Percentiles rank a stretch among this genome's conserved stretches.
These are phyloP conservation scores for Saccharomycopsis sp. DNA, from an alignment of 805 yeast species.

Conservation along the genomic window DNA sequence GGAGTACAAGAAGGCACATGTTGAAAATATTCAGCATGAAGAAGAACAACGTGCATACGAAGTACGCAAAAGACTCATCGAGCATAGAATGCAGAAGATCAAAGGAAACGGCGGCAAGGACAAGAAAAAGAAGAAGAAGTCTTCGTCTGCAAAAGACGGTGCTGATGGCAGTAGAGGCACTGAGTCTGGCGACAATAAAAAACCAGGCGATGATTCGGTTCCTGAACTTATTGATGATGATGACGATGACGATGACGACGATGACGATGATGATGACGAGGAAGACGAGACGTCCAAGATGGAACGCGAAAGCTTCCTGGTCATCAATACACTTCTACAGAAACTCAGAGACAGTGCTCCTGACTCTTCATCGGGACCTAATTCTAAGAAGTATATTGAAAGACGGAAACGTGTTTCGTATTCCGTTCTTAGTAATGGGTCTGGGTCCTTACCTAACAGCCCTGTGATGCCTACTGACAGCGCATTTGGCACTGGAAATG, in stretches of 20 bases:
- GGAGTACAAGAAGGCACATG: slow-evolving; percentile 58
- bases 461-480: background rate
- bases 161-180: background rate
- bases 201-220: slow-evolving; percentile 2
- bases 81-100: slow-evolving; percentile 29
- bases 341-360: slow-evolving; percentile 79
- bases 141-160: background rate
- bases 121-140: slow-evolving; percentile 1
- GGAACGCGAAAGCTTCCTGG: slow-evolving; percentile 9
- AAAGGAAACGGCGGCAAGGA: background rate
- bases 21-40: slow-evolving; percentile 59
- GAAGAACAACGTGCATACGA: slow-evolving; percentile 62
- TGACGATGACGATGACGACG: slow-evolving; percentile 30
- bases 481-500: slow-evolving; percentile 16
- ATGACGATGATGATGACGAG: slow-evolving; percentile 38
- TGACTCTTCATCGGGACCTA: slow-evolving; percentile 70
- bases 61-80: slow-evolving; percentile 53
- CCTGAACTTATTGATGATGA: slow-evolving; percentile 24
- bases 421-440: background rate
- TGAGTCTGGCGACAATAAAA: background rate
- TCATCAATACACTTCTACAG: slow-evolving; percentile 83
- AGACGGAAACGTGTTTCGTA: slow-evolving; percentile 12
- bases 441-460: slow-evolving; percentile 1
- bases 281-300: slow-evolving; percentile 8
- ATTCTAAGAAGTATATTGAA: slow-evolving; percentile 34